Percentiles rank a stretch among this genome's conserved stretches.
Evolutionary conservation across 2,329 filamentous ascomycete genomes (phyloP).

Genomic region (Hawksworthiomyces lignivorus): DNA sequence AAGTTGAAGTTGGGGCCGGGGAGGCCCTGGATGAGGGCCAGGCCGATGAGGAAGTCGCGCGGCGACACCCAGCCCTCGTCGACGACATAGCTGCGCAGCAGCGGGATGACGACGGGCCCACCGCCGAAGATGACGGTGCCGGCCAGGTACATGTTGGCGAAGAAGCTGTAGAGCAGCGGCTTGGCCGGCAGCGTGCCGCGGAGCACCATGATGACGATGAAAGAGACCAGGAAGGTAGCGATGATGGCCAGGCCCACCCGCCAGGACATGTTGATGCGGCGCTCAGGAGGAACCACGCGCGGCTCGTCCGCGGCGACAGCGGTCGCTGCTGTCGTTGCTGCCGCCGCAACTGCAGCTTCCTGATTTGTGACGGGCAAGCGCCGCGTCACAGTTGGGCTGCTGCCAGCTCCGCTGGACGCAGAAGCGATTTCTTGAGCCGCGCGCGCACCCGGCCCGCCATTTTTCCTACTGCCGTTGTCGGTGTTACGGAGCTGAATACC

Average conservation of each 20-base stretch:
- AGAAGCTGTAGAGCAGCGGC: slow-evolving; percentile 50
- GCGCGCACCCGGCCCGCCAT: no score
- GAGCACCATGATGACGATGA: slow-evolving; percentile 47
- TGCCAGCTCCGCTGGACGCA: no score
- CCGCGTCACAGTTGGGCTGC: no score
- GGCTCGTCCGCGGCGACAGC: slow-evolving; percentile 11
- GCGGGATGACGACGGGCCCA: slow-evolving; percentile 57
- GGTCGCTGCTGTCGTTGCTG: neutral
- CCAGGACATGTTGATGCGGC: slow-evolving; percentile 35
- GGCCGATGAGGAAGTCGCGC: slow-evolving; percentile 64
- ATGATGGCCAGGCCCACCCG: slow-evolving; percentile 35
- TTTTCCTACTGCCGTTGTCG: no score
- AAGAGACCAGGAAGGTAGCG: slow-evolving; percentile 44
- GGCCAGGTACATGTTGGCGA: slow-evolving; percentile 66
- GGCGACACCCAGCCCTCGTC: slow-evolving; percentile 61
- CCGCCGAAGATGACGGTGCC: slow-evolving; percentile 62
- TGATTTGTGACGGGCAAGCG: no score
- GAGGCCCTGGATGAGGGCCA: slow-evolving; percentile 64
- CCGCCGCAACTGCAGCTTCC: no score
- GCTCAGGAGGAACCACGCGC: slow-evolving; percentile 26
- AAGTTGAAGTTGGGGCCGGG: slow-evolving; percentile 37
- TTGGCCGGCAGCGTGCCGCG: slow-evolving; percentile 32
- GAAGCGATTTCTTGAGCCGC: no score
- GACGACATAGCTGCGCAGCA: slow-evolving; percentile 56
- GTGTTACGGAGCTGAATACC: no score